A percentile compares a stretch with the other conserved stretches of the same genome.
phyloP scores from a whole-genome alignment of 2,329 filamentous ascomycete genomes.

The Diaporthe citriasiana region DNA sequence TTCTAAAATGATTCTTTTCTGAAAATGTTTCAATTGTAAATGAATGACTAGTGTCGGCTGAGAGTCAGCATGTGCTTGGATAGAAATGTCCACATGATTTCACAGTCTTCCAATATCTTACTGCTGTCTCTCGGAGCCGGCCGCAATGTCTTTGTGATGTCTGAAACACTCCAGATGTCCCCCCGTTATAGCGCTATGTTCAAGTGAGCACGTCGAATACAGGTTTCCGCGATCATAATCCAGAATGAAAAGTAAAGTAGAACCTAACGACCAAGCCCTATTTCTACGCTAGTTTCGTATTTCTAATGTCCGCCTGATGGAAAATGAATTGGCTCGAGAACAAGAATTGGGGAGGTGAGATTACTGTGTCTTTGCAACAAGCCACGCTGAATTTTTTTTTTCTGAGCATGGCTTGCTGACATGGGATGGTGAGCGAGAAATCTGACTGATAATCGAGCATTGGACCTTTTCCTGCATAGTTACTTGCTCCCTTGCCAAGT shows the following conservation, averaged over 20 bases:
- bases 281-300: no score
- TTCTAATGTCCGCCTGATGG: background rate
- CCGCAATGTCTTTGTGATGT: constrained; percentile 4
- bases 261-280: no score
- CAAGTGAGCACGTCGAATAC: background rate
- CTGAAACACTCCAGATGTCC: background rate
- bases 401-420: background rate
- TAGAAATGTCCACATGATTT: background rate
- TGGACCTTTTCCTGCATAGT: background rate
- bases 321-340: background rate
- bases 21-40: no score
- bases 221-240: background rate
- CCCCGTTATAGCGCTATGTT: background rate
- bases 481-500: background rate
- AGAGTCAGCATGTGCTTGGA: background rate
- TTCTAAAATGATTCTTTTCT: no score
- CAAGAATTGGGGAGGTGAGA: no score
- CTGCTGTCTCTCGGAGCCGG: background rate
- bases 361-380: background rate
- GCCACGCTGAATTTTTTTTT: background rate
- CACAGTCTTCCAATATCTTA: background rate
- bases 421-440: background rate
- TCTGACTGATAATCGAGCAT: background rate
- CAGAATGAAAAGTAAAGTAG: background rate
- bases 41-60: background rate